These are phyloP conservation scores for Venturia effusa DNA, from an alignment of 2,329 filamentous ascomycete species.

Conservation along the genomic window DNA sequence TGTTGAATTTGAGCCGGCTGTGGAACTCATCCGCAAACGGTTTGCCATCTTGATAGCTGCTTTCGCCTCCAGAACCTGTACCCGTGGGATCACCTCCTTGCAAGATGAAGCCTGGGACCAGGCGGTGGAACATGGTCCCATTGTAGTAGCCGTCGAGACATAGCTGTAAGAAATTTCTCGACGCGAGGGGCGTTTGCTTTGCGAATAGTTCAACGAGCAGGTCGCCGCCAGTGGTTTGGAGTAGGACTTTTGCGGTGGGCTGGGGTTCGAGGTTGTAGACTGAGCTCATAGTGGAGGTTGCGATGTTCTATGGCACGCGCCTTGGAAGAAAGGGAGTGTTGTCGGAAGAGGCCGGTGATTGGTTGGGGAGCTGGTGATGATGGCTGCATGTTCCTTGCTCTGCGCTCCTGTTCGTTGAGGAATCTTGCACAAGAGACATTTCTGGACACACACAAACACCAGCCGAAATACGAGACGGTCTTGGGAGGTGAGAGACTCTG, in stretches of 20 bases:
- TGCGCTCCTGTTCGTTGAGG: neutral
- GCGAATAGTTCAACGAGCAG: constrained; percentile 89
- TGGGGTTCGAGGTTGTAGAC: constrained; percentile 93
- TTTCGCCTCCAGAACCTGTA: constrained; percentile 83
- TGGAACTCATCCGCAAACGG: constrained; percentile 86
- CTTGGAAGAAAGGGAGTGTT: neutral
- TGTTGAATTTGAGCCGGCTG: constrained; percentile 82
- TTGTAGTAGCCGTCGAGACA: constrained; percentile 91
- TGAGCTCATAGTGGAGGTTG: constrained; percentile 55
- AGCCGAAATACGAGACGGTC: neutral
- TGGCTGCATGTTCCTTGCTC: neutral
- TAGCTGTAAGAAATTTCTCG: constrained; percentile 90
- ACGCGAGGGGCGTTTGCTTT: constrained; percentile 82
- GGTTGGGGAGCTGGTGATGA: neutral
- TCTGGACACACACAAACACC: neutral
- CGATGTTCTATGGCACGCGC: neutral
- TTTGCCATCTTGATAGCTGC: constrained; percentile 78
- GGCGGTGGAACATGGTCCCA: constrained; percentile 84
- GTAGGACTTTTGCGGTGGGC: constrained; percentile 80
- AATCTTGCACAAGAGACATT: neutral
- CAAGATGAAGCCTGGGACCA: constrained; percentile 83
- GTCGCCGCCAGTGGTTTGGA: constrained; percentile 84
- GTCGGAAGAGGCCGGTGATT: neutral
- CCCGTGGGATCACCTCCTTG: constrained; percentile 93
- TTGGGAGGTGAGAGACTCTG: neutral